Conservation (phyloP, 805 yeast species). For the Sugiyamaella valdiviana region DNA sequence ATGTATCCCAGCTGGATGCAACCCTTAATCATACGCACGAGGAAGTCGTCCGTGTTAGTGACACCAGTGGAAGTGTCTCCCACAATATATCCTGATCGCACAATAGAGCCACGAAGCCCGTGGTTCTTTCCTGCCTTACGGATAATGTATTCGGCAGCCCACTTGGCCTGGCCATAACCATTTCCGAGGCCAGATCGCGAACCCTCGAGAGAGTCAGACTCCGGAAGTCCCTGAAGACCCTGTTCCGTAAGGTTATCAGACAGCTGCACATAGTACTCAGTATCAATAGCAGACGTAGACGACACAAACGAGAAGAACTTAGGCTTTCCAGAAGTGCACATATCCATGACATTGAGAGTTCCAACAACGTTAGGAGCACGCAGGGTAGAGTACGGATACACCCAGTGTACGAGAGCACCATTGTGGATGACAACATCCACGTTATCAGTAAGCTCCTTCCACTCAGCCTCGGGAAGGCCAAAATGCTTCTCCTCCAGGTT, state of each 20-base stretch:
- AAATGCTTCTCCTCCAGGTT: slow-evolving; percentile 68
- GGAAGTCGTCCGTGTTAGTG: slow-evolving; percentile 93
- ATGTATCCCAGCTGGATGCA: slow-evolving; percentile 78
- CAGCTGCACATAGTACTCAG: slow-evolving; percentile 67
- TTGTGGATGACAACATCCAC: slow-evolving; percentile 88
- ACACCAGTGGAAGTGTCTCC: slow-evolving; percentile 83
- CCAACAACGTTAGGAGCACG: slow-evolving; percentile 91
- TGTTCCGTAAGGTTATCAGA: slow-evolving; percentile 62
- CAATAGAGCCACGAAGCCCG: slow-evolving; percentile 82
- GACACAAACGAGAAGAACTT: slow-evolving; percentile 88
- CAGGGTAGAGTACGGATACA: slow-evolving; percentile 82
- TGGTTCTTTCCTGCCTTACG: slow-evolving; percentile 73
- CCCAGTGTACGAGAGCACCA: slow-evolving; percentile 99
- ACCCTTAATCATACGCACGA: slow-evolving; percentile 91
- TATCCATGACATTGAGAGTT: slow-evolving; percentile 73
- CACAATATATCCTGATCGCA: slow-evolving; percentile 94
- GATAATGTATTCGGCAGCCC: slow-evolving; percentile 91
- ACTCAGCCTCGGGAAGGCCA: slow-evolving; percentile 54
- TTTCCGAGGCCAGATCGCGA: slow-evolving; percentile 76
- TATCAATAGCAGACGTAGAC: slow-evolving; percentile 88
- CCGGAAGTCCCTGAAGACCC: slow-evolving; percentile 70
- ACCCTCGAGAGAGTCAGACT: slow-evolving; percentile 76
- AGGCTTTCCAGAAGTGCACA: slow-evolving; percentile 74
- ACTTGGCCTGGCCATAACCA: slow-evolving; percentile 96
- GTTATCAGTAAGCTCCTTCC: slow-evolving; percentile 50